A percentile compares a stretch with the other conserved stretches of the same genome.
phyloP scores from a whole-genome alignment of 176 grass and related monocot species.

The Aegilops speltoides region DNA sequence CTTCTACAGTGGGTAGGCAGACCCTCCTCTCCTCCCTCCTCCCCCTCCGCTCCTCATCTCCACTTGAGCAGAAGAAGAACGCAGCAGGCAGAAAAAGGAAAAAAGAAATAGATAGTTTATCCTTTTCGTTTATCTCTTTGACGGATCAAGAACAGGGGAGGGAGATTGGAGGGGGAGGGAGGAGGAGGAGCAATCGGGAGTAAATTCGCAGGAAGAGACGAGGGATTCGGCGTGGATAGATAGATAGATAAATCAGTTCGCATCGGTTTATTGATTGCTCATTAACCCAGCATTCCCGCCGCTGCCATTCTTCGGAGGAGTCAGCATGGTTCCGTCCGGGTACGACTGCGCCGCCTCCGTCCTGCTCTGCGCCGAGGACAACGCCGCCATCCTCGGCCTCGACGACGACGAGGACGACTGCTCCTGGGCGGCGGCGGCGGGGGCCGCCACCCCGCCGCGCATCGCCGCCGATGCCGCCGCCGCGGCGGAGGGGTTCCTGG shows the following conservation, averaged over 20 bases:
- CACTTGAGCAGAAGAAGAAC: conserved; percentile 45
- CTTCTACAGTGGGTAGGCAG: conserved; percentile 31
- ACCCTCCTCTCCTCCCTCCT: conserved; percentile 7
- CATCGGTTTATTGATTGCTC: conserved; percentile 30
- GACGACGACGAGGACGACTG: conserved; percentile 60
- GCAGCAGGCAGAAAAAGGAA: conserved; percentile 18
- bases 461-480: background rate
- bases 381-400: conserved; percentile 62
- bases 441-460: conserved; percentile 3
- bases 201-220: background rate
- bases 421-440: conserved; percentile 31
- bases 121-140: conserved; percentile 35
- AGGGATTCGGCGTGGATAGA: background rate
- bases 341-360: conserved; percentile 80
- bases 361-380: conserved; percentile 92
- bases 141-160: conserved; percentile 52
- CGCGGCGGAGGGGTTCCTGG: conserved; percentile 30
- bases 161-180: conserved; percentile 31
- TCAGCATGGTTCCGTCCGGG: conserved; percentile 51
- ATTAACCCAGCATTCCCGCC: conserved; percentile 3
- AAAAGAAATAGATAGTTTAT: background rate
- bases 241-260: background rate
- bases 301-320: conserved; percentile 26
- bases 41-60: background rate
- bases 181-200: conserved; percentile 42